Base-by-base conservation (phyloP, 2,329 filamentous ascomycete genomes). In the Claviceps purpurea region DNA sequence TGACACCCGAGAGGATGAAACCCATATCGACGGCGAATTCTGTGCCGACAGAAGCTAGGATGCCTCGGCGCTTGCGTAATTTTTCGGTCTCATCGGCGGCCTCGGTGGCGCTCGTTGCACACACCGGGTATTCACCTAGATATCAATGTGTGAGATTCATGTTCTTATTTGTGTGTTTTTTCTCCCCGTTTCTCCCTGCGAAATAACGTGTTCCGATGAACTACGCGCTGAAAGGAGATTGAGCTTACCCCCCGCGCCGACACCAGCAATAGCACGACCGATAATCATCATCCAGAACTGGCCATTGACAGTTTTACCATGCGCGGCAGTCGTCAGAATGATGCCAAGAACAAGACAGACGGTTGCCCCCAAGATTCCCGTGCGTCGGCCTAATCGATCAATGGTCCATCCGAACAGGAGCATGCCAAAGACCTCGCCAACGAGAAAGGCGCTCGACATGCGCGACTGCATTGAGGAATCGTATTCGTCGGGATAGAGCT, bases 281-380 rank as follows among this genome's bases (percentile, higher is more conserved):
- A 75, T 60, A 0, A 70, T 73, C 66, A 75, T 68, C 67, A 75
- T 75, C 72, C 72, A 75, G 48, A 74, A 71, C 68, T 75, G 73
- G 50, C 70, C 70, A 11, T 66, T 50, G 24, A 67, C 64, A 0
- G 70, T 73, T 2, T 62, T 56, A 5, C 72, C 72, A 52, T 70
- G 61, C 0, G 70, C 64, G 4, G 71, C 73, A 0, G 69, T 71
- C 1, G 71, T 69, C 13, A 75, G 56, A 1, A 74, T 67, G 2
- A 70, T 66, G 4, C 73, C 71, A 42, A 74, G 51, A 7, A 74
- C 68, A n/a, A 75, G 66, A 61, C 73, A 68, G 0, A 69, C 41
- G 0, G 73, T 74, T 0, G 73, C 73, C 14, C 68, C 61, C 34
- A 75, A 58, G 43, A 74, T 73, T 24, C 70, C 73, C 13, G 62